Evolutionary conservation across 176 grass and related monocot species (phyloP).

Genomic region (Ananas comosus): DNA sequence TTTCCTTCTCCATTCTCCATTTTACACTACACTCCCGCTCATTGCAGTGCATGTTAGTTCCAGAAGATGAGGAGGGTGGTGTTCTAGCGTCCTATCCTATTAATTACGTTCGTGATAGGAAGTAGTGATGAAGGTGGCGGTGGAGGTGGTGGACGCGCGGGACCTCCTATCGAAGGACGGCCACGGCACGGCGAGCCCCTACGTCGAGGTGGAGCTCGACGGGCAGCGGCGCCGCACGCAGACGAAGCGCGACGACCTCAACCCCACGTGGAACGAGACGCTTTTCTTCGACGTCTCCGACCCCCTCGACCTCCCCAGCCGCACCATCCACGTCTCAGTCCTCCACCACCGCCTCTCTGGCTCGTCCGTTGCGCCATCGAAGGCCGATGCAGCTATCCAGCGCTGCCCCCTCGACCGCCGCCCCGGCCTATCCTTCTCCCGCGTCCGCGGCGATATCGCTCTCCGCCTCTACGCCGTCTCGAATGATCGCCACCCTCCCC

Average conservation of each 20-base stretch:
- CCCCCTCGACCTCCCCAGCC: slow-evolving; percentile 6
- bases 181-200: slow-evolving; percentile 2
- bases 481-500: not conserved
- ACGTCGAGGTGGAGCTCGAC: slow-evolving; percentile 12
- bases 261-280: slow-evolving; percentile 17
- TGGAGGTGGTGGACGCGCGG: slow-evolving; percentile 12
- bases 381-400: too few relatives aligned
- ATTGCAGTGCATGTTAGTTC: too few relatives aligned
- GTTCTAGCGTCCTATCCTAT: too few relatives aligned
- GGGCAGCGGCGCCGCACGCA: slow-evolving; percentile 15
- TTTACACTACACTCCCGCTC: too few relatives aligned
- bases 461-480: slow-evolving; percentile 7
- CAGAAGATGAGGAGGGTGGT: too few relatives aligned
- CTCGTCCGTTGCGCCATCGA: not conserved
- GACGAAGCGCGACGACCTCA: slow-evolving; percentile 7
- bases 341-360: slow-evolving; percentile 5
- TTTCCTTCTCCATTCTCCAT: too few relatives aligned
- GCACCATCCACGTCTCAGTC: slow-evolving; percentile 13
- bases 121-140: slow-evolving; percentile 20
- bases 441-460: not conserved
- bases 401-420: too few relatives aligned
- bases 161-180: not conserved
- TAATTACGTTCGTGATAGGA: not conserved
- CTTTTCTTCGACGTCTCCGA: slow-evolving; percentile 13
- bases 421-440: not conserved